Base-by-base conservation (phyloP, 139 green algal species). In the Mesostigma viride region DNA sequence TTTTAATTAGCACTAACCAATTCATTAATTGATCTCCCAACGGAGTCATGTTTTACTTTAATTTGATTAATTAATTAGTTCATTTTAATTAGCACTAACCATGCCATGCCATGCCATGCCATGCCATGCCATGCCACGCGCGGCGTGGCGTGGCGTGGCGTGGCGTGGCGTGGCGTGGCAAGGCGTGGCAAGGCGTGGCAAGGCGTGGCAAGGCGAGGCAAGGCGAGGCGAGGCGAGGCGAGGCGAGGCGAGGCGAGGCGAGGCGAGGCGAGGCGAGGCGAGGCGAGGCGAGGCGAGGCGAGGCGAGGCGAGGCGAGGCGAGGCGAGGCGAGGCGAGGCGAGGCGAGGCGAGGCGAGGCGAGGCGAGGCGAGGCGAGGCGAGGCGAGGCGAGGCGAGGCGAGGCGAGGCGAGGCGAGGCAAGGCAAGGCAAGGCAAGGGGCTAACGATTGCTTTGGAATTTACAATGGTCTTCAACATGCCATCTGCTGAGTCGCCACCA, bases 191-290 rank as follows among this genome's bases (percentile, higher is more conserved):
- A 8, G 56, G 56, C 56, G 30, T 14, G 56, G 56, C 56, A 14
- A 8, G 56, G 56, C 56, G 30, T 14, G 56, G 56, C 56, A 14
- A 8, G 56, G 27, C 27, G 30, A 8, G 30, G 56, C 56, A 14
- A 8, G 27, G 28, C 56, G 56, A 8, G 27, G 56, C 56, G 56
- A 8, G 27, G 56, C 30, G 56, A 8, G 56, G 56, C 56, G 56
- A 8, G 56, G 56, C 56, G 56, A 8, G 56, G 56, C 56, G 56
- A 8, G 56, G 56, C 56, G 56, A 8, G 56, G 56, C 56, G 56
- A 8, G 56, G 56, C 56, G 56, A 8, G 56, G 56, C 56, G 56
- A 8, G 56, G 56, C 56, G 56, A 8, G 56, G 56, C 56, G 56
- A 8, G 56, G 56, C 56, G 56, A 8, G 56, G 56, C 56, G 56